These are phyloP conservation scores for Dalbergia cultrata DNA, from an alignment of 306 rosid species.

Conservation along the genomic window DNA sequence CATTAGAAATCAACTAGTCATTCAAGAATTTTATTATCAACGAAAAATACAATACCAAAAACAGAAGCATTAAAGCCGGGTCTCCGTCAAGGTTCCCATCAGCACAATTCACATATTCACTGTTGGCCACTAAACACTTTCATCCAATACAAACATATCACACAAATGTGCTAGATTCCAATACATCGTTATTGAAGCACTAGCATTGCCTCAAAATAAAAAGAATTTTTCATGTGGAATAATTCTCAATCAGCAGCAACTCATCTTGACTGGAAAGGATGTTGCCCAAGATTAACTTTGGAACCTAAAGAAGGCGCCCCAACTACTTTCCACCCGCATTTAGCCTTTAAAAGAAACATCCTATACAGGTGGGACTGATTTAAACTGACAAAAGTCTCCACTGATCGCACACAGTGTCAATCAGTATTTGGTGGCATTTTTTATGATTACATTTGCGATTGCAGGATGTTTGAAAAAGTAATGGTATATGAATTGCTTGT, in stretches of 20 bases:
- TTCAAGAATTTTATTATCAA: not conserved
- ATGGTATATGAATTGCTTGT: constrained; percentile 50
- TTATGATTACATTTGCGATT: constrained; percentile 45
- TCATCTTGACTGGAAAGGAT: constrained; percentile 70
- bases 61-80: constrained; percentile 56
- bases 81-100: constrained; percentile 71
- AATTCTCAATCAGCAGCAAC: constrained; percentile 68
- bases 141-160: constrained; percentile 67
- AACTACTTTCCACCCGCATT: constrained; percentile 58
- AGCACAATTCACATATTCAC: constrained; percentile 65
- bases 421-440: constrained; percentile 58
- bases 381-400: constrained; percentile 66
- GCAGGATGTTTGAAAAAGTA: constrained; percentile 51
- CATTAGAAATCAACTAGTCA: constrained; percentile 28
- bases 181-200: constrained; percentile 59
- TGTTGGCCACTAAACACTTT: constrained; percentile 75
- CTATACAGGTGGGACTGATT: constrained; percentile 54
- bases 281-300: constrained; percentile 55
- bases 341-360: constrained; percentile 59
- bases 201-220: constrained; percentile 57
- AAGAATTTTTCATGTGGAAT: constrained; percentile 57
- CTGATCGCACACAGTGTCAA: constrained; percentile 61
- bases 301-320: constrained; percentile 67
- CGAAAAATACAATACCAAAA: constrained; percentile 46
- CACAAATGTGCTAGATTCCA: constrained; percentile 66